A percentile compares a stretch with the other conserved stretches of the same genome.
These are phyloP conservation scores for Globisporangium cystogenes DNA, from an alignment of 352 stramenopile genomes.

Conservation along the genomic window DNA sequence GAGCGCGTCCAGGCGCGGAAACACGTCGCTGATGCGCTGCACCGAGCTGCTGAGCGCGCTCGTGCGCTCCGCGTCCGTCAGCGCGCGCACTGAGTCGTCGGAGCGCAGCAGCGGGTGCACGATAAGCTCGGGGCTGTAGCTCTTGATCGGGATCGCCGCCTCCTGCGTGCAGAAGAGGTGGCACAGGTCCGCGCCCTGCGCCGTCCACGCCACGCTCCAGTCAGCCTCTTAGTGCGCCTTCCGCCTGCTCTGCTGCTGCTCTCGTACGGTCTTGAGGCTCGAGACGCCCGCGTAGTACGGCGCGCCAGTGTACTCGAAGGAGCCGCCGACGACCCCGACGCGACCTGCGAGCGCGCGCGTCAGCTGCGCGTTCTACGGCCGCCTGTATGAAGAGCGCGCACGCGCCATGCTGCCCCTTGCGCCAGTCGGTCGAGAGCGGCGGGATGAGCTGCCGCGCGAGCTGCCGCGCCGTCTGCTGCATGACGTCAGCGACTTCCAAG, in stretches of 20 bases:
- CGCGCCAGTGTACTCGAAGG: constrained; percentile 95
- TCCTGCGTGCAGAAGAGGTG: constrained; percentile 94
- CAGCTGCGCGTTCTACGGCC: background rate
- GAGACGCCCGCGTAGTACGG: constrained; percentile 96
- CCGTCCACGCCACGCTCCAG: no score
- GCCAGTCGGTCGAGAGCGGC: constrained; percentile 48
- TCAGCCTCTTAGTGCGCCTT: background rate
- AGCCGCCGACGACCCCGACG: constrained; percentile 95
- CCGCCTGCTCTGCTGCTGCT: background rate
- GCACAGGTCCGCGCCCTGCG: constrained; percentile 90
- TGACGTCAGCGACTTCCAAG: no score
- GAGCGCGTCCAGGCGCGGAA: constrained; percentile 65
- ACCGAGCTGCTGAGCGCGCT: constrained; percentile 22
- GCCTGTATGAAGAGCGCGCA: no score
- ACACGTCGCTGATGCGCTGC: constrained; percentile 45
- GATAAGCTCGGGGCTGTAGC: constrained; percentile 96
- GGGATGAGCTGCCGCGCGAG: constrained; percentile 54
- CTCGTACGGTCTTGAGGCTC: constrained; percentile 79
- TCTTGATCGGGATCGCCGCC: constrained; percentile 96
- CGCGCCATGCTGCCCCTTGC: constrained; percentile 75
- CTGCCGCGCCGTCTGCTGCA: constrained; percentile 8
- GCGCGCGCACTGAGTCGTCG: constrained; percentile 22
- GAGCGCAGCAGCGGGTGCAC: constrained; percentile 83
- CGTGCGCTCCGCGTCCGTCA: constrained; percentile 8
- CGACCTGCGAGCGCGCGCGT: constrained; percentile 31